Evolutionary conservation across 331 rosid genomes (phyloP).

Genomic region (Acacia pycnantha): DNA sequence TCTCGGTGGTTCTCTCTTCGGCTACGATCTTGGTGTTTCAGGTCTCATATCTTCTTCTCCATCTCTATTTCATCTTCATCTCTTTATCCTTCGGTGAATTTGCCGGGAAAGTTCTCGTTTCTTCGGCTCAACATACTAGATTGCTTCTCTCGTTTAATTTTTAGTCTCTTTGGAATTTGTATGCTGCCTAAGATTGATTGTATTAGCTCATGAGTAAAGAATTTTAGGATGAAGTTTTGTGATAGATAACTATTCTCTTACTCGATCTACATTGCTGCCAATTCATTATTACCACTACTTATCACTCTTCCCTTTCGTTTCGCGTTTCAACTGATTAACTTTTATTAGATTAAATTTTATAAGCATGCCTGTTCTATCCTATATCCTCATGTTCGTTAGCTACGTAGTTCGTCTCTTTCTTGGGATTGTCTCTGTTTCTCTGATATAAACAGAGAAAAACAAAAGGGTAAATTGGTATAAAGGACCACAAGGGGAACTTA

Average conservation of each 20-base stretch:
- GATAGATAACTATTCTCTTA: background rate
- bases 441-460: background rate
- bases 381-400: background rate
- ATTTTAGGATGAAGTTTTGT: background rate
- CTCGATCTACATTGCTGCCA: background rate
- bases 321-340: background rate
- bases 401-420: too few species aligned
- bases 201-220: background rate
- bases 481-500: background rate
- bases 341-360: background rate
- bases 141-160: background rate
- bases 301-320: background rate
- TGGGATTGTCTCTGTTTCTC: background rate
- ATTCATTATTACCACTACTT: background rate
- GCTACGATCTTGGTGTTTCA: constrained; percentile 96
- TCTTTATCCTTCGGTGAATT: background rate
- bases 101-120: background rate
- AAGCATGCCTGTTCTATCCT: background rate
- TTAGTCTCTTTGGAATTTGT: background rate
- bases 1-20: constrained; percentile 91
- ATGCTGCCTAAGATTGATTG: background rate
- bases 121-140: background rate
- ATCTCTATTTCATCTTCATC: background rate
- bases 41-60: constrained; percentile 17
- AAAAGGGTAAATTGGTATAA: background rate